Percentiles rank a stretch among this genome's conserved stretches.
These are phyloP conservation scores for Aspergillus japonicus DNA, from an alignment of 2,329 filamentous ascomycete species.

Conservation along the genomic window DNA sequence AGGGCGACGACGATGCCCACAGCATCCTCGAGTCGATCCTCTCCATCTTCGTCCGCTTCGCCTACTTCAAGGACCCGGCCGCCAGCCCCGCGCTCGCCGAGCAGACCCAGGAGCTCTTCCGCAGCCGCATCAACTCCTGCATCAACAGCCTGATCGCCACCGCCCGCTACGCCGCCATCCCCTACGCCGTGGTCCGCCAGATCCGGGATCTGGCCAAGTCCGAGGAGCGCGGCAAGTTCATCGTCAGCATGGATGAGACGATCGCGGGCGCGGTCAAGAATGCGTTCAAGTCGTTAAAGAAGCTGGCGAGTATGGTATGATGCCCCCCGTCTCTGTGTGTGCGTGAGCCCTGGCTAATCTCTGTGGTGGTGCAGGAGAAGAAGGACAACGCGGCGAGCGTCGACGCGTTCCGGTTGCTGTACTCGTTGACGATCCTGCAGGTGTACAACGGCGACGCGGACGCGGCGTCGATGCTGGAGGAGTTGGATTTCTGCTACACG, in stretches of 20 bases:
- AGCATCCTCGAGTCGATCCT: slow-evolving; percentile 47
- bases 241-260: slow-evolving; percentile 50
- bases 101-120: slow-evolving; percentile 52
- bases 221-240: slow-evolving; percentile 40
- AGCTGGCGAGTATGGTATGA: slow-evolving; percentile 38
- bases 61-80: slow-evolving; percentile 47
- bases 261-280: slow-evolving; percentile 44
- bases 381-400: slow-evolving; percentile 44
- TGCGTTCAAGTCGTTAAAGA: slow-evolving; percentile 43
- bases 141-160: slow-evolving; percentile 52
- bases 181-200: slow-evolving; percentile 42
- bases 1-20: slow-evolving; percentile 35
- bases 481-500: slow-evolving; percentile 74
- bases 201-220: slow-evolving; percentile 41
- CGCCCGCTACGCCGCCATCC: slow-evolving; percentile 37
- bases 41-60: slow-evolving; percentile 48
- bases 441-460: slow-evolving; percentile 88
- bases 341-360: background rate
- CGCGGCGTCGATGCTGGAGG: slow-evolving; percentile 75
- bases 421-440: slow-evolving; percentile 81
- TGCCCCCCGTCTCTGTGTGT: background rate
- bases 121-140: slow-evolving; percentile 56
- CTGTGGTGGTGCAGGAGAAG: slow-evolving; percentile 49
- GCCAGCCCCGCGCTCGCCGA: slow-evolving; percentile 48
- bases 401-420: slow-evolving; percentile 74